These are phyloP conservation scores for Aspergillus japonicus DNA, from an alignment of 2,329 filamentous ascomycete genomes.

Conservation along the genomic window DNA sequence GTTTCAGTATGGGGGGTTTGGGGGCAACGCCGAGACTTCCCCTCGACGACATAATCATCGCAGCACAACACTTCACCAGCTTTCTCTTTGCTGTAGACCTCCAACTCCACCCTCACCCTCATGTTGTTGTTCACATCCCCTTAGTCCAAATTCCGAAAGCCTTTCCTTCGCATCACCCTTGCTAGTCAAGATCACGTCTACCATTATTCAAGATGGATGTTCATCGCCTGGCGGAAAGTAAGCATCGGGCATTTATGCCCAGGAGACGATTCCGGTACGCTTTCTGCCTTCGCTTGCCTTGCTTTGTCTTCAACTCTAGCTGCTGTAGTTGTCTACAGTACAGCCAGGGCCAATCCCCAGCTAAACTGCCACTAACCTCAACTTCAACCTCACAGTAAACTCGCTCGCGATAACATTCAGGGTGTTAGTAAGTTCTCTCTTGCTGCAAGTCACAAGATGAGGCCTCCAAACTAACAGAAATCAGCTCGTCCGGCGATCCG, in stretches of 20 bases:
- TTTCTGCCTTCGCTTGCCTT: neutral
- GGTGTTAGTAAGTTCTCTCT: slow-evolving; percentile 29
- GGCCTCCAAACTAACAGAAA: neutral
- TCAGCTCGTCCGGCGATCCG: slow-evolving; percentile 32
- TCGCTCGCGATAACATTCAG: slow-evolving; percentile 24
- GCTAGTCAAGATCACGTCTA: too few relatives aligned
- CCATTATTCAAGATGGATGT: neutral
- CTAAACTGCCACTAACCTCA: neutral
- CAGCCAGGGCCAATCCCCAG: too few relatives aligned
- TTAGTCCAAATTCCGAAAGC: too few relatives aligned
- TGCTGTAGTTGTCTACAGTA: too few relatives aligned
- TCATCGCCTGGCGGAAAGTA: neutral
- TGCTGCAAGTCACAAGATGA: neutral
- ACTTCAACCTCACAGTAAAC: slow-evolving; percentile 9
- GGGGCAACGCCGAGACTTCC: neutral
- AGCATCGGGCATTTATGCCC: neutral
- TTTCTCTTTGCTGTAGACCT: neutral
- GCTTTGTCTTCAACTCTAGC: neutral
- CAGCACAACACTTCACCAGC: neutral
- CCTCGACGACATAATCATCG: neutral
- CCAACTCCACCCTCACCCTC: too few relatives aligned
- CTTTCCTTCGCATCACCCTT: too few relatives aligned
- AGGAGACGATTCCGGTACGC: neutral
- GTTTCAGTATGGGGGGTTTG: neutral
- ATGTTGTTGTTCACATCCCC: too few relatives aligned